Conservation (phyloP, 257 asterid species). For the Solanum tacnaense region DNA sequence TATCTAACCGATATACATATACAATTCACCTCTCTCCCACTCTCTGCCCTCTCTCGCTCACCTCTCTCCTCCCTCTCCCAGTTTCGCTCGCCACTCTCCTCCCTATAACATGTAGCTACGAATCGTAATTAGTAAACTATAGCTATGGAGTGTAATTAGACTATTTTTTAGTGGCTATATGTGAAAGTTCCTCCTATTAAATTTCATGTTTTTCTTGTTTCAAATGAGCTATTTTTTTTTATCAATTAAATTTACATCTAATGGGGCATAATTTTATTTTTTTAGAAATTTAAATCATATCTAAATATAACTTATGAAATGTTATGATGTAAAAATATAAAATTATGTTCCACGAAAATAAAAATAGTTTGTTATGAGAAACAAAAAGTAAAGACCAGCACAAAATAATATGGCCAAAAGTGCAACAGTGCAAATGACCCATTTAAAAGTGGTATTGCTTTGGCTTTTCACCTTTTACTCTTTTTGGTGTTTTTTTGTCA, state of each 20-base stretch:
- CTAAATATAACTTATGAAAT: not conserved
- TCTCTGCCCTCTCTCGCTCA: too few relatives aligned
- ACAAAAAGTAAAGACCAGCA: too few relatives aligned
- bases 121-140: too few relatives aligned
- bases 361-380: not conserved
- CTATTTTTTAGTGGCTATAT: too few relatives aligned
- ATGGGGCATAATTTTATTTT: not conserved
- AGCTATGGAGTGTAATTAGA: too few relatives aligned
- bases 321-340: not conserved
- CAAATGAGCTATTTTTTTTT: not conserved
- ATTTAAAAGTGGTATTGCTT: not conserved
- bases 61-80: too few relatives aligned
- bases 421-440: not conserved
- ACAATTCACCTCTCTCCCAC: too few relatives aligned
- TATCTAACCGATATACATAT: too few relatives aligned
- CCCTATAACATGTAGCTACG: too few relatives aligned
- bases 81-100: too few relatives aligned
- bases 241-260: not conserved
- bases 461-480: not conserved
- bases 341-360: not conserved
- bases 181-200: not conserved
- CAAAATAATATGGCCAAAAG: not conserved
- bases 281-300: not conserved
- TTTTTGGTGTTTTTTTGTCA: not conserved
- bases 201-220: not conserved